Evolutionary conservation across 768 basidiomycete genomes (phyloP).

Genomic region (Lyophyllum shimeji): DNA sequence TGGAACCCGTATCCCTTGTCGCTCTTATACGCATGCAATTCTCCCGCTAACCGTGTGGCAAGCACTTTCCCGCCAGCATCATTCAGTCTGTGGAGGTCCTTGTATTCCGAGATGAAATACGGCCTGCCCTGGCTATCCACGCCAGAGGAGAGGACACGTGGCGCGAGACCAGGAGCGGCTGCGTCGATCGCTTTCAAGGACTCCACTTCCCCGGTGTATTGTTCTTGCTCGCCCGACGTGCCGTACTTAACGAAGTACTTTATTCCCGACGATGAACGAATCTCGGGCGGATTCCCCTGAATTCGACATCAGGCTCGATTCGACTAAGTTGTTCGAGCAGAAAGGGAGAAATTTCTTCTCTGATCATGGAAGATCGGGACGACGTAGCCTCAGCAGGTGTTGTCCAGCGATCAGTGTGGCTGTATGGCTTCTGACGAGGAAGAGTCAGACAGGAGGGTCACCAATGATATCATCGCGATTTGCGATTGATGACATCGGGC

Average conservation of each 20-base stretch:
- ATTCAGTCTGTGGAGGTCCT: conserved; percentile 50
- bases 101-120: conserved; percentile 77
- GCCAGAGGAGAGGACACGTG: conserved; percentile 53
- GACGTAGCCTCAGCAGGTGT: neutral
- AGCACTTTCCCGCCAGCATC: conserved; percentile 45
- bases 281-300: conserved; percentile 44
- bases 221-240: conserved; percentile 50
- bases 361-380: conserved; percentile 8
- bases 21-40: conserved; percentile 61
- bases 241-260: conserved; percentile 68
- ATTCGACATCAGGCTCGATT: conserved; percentile 51
- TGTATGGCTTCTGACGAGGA: neutral
- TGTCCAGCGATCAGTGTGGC: neutral
- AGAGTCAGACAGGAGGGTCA: neutral
- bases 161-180: conserved; percentile 71
- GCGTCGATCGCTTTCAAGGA: conserved; percentile 61
- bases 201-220: conserved; percentile 67
- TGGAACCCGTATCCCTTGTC: conserved; percentile 64
- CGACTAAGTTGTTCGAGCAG: conserved; percentile 44
- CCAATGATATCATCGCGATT: neutral
- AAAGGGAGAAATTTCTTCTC: conserved; percentile 21
- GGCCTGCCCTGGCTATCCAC: conserved; percentile 41
- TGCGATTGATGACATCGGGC: neutral
- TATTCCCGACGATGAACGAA: conserved; percentile 56
- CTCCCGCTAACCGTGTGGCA: conserved; percentile 62